These are phyloP conservation scores for Xerocomus minutiporus DNA, from an alignment of 1,284 basidiomycete genomes.

Conservation along the genomic window DNA sequence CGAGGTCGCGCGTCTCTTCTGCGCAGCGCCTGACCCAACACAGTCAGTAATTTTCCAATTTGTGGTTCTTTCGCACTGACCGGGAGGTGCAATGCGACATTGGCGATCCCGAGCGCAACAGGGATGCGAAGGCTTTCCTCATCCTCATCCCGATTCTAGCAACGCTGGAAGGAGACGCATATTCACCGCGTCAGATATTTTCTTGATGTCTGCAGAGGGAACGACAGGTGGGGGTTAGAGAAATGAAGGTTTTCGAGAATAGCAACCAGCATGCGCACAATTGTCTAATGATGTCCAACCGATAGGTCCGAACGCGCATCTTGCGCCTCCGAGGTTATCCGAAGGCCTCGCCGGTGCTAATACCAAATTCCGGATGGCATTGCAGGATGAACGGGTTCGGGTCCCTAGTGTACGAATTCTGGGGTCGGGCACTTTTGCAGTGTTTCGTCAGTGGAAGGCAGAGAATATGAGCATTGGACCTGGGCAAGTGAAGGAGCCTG, in stretches of 20 bases:
- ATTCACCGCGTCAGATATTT: slow-evolving; percentile 73
- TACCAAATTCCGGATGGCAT: too few relatives aligned
- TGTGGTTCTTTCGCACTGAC: slow-evolving; percentile 57
- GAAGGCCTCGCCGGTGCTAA: too few relatives aligned
- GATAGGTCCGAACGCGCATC: too few relatives aligned
- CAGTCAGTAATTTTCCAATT: slow-evolving; percentile 81
- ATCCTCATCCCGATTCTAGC: slow-evolving; percentile 77
- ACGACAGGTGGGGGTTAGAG: slow-evolving; percentile 31
- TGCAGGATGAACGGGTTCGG: too few relatives aligned
- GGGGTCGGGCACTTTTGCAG: too few relatives aligned
- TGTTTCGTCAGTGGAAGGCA: too few relatives aligned
- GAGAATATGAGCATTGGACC: too few relatives aligned
- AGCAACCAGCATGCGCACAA: slow-evolving; percentile 79
- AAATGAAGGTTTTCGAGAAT: slow-evolving; percentile 94
- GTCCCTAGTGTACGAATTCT: too few relatives aligned
- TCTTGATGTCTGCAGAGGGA: slow-evolving; percentile 32
- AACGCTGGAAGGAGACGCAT: slow-evolving; percentile 76
- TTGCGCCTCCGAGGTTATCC: too few relatives aligned
- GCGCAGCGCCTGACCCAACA: slow-evolving; percentile 83
- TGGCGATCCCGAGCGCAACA: slow-evolving; percentile 83
- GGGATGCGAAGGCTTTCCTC: slow-evolving; percentile 88
- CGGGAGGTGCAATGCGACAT: slow-evolving; percentile 82
- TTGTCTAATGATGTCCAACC: too few relatives aligned
- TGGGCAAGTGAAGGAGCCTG: too few relatives aligned
- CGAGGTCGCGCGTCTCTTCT: slow-evolving; percentile 92